Conservation (phyloP, 768 basidiomycete species). For the Serendipita sp. region DNA sequence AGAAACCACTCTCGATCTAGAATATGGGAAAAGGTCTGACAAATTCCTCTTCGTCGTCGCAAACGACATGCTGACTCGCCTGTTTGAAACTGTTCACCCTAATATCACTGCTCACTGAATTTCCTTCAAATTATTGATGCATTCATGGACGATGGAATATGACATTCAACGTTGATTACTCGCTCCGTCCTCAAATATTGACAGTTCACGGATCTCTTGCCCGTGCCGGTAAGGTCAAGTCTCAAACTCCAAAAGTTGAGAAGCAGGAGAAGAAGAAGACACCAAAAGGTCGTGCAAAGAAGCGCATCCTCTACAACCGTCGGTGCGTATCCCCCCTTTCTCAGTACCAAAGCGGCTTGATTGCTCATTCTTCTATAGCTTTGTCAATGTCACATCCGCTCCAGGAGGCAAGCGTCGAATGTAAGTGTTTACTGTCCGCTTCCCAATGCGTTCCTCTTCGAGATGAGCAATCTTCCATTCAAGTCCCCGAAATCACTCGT, state of each 20-base stretch:
- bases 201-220: conserved; percentile 97
- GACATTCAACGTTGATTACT: not conserved
- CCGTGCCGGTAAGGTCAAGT: conserved; percentile 99
- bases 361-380: conserved; percentile 27
- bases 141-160: not conserved
- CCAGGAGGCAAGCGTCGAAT: conserved; percentile 91
- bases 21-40: conserved; percentile 4
- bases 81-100: no score
- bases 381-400: conserved; percentile 83
- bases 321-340: conserved; percentile 35
- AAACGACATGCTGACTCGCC: not conserved
- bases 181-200: not conserved
- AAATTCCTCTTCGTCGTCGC: not conserved
- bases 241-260: conserved; percentile 94
- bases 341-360: not conserved
- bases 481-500: conserved; percentile 1
- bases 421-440: conserved; percentile 38
- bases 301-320: conserved; percentile 85
- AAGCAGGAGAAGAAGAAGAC: conserved; percentile 99
- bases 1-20: not conserved
- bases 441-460: not conserved
- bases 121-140: not conserved
- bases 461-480: conserved; percentile 4
- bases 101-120: not conserved
- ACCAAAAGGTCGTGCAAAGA: conserved; percentile 95